Percentiles rank a stretch among this genome's conserved stretches.
Conservation (phyloP, 2,329 filamentous ascomycete genomes). For the Fusarium sarcochroum region DNA sequence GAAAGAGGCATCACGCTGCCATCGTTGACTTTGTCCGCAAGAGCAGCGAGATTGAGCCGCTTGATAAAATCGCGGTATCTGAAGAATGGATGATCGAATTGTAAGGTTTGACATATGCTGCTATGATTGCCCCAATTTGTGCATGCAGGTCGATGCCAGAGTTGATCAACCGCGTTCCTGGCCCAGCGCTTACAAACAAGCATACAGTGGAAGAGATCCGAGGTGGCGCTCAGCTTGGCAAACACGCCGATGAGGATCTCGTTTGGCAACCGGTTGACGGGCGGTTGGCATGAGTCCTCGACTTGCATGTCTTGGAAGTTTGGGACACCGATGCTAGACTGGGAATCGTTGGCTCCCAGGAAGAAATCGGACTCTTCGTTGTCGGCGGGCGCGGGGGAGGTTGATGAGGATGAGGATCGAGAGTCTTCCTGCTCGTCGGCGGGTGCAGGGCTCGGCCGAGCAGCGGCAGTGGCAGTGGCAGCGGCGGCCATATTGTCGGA, state of each 20-base stretch:
- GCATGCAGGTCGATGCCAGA: conserved; percentile 96
- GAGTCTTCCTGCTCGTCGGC: conserved; percentile 65
- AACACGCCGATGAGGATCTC: conserved; percentile 97
- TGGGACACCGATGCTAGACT: conserved; percentile 89
- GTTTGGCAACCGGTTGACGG: conserved; percentile 87
- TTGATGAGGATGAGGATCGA: conserved; percentile 76
- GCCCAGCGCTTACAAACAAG: conserved; percentile 96
- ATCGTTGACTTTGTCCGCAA: conserved; percentile 84
- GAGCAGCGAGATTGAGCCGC: conserved; percentile 87
- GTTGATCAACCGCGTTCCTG: conserved; percentile 88
- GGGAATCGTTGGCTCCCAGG: conserved; percentile 88
- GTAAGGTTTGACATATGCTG: conserved; percentile 84
- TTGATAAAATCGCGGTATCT: conserved; percentile 92
- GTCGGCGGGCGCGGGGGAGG: conserved; percentile 80
- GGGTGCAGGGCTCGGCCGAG: conserved; percentile 41
- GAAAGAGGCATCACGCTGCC: conserved; percentile 87
- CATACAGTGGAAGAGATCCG: conserved; percentile 89
- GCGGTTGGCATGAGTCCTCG: conserved; percentile 78
- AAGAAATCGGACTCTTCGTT: conserved; percentile 97
- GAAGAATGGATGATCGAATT: conserved; percentile 82
- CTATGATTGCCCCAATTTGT: conserved; percentile 86
- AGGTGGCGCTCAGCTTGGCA: conserved; percentile 80
- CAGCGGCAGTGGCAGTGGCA: conserved; percentile 30
- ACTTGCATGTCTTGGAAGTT: conserved; percentile 82
- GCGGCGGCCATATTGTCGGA: conserved; percentile 44